Conservation (phyloP, 352 stramenopile genomes). For the Pythium pyrilobum region DNA sequence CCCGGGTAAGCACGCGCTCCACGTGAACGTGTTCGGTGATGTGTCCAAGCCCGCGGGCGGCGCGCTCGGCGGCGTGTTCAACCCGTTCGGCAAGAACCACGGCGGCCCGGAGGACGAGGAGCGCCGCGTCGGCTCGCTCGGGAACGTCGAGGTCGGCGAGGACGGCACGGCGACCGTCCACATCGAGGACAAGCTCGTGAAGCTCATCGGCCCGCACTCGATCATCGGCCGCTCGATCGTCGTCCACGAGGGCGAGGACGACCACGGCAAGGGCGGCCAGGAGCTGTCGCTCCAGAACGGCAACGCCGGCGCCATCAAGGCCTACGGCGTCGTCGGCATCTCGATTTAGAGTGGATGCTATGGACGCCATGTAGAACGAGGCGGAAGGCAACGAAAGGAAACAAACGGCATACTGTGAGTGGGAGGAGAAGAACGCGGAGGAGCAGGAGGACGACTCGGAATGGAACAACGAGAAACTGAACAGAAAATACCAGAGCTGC, state of each 20-base stretch:
- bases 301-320: slow-evolving; percentile 92
- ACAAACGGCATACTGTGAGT: neutral
- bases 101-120: slow-evolving; percentile 94
- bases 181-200: slow-evolving; percentile 94
- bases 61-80: slow-evolving; percentile 93
- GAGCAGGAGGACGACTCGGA: no score
- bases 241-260: slow-evolving; percentile 94
- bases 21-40: slow-evolving; percentile 95
- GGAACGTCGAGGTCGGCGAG: slow-evolving; percentile 86
- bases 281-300: slow-evolving; percentile 96
- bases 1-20: slow-evolving; percentile 92
- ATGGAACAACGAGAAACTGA: no score
- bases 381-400: neutral
- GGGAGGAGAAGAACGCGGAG: neutral
- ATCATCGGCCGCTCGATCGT: slow-evolving; percentile 96
- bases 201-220: slow-evolving; percentile 97
- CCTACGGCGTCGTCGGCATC: slow-evolving; percentile 92
- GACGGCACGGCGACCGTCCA: slow-evolving; percentile 88
- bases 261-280: slow-evolving; percentile 95
- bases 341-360: slow-evolving; percentile 42
- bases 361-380: neutral
- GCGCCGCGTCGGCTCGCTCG: slow-evolving; percentile 93
- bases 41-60: slow-evolving; percentile 76
- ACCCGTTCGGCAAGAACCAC: slow-evolving; percentile 98
- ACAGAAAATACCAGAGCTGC: no score